Base-by-base conservation (phyloP, 805 yeast genomes). In the Saturnispora gosingensis region DNA sequence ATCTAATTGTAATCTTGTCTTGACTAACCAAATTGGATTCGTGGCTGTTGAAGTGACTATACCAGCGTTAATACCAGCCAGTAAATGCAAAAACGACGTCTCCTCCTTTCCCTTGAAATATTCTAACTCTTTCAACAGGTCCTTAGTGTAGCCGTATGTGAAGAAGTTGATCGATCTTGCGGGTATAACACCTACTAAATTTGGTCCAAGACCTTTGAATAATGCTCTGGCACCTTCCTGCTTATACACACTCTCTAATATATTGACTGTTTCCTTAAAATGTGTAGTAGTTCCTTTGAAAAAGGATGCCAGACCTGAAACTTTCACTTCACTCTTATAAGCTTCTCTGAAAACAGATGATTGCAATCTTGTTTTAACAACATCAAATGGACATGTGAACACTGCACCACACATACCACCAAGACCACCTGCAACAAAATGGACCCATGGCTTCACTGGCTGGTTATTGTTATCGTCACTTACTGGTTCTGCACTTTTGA, bases 321-420 rank as follows among this genome's bases (percentile, higher is more conserved):
- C 54, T 9, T 74, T 72, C 10, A 77, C 71, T 56, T 70, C 61
- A n/a, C 54, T 48, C 46, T 65, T 66, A 63, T 85, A 85, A 11
- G 76, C 67, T 7, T 74, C 69, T 56, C 76, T 77, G 59, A 84
- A 90, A 6, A 84, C 87, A 62, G 89, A 96, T 54, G 96, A 85
- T 66, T 93, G 99, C 51, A 93, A 71, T 61, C 99, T 76, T 0
- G 99, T 93, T 64, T 93, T 93, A 36, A 93, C 97, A 47, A 93
- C 95, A 67, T 90, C 99, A 55, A 93, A 79, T 1, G 99, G 99
- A 59, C 96, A 84, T 0, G 99, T 93, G 50, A 82, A 82, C 3
- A 91, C 70, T 2, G 99, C 96, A 25, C 99, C 99, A 30, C 91
- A 87, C 97, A 93, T 93, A 15, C 99, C 99, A 34, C 97, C 99